Base-by-base conservation (phyloP, 352 stramenopile species). In the Phytophthora sp. region DNA sequence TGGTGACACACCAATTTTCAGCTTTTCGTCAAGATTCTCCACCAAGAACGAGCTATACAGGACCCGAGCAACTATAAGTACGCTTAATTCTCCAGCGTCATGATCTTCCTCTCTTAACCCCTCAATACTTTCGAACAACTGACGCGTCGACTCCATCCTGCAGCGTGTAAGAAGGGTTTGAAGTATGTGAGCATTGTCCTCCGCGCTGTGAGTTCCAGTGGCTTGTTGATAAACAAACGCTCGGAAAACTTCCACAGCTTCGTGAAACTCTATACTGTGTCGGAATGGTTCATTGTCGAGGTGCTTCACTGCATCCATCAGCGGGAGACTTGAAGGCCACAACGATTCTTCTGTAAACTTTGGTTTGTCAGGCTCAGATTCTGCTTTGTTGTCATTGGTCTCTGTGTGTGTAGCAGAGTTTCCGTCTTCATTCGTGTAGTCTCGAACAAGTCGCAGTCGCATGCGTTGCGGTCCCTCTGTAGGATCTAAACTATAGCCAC, bases 401-500 rank as follows among this genome's bases (percentile, higher is more conserved):
- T 56, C 51, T 57, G 15, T n/a, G 31, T 8, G 27, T 23, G n/a
- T 6, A 53, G 24, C n/a, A 39, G 30, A 33, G 2, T 12, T n/a
- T n/a, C 13, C 24, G 23, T 60, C 29, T 21, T 61, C 44, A 4
- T 16, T 27, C 18, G 13, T 21, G 29, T 84, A 84, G 47, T 76
- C 74, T n/a, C 62, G 63, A 2, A 84, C 53, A 16, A 90, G 68
- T 9, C 77, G 75, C 35, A 86, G 39, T 8, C 81, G 57, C 71
- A 88, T 86, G 13, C 81, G 75, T 26, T 82, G 62, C 0, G 81
- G 81, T 1, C 79, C 77, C 47, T 90, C 81, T 0, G 76, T 86
- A 16, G 57, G 69, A 39, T 90, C 81, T 12, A 90, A 20, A 6
- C 59, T 54, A 54, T 84, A 79, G 1, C 71, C 74, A 65, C 73